Evolutionary conservation across 352 stramenopile genomes (phyloP), one percentile per base, ranked within the genome.

Genomic region (Pythium sp.): DNA sequence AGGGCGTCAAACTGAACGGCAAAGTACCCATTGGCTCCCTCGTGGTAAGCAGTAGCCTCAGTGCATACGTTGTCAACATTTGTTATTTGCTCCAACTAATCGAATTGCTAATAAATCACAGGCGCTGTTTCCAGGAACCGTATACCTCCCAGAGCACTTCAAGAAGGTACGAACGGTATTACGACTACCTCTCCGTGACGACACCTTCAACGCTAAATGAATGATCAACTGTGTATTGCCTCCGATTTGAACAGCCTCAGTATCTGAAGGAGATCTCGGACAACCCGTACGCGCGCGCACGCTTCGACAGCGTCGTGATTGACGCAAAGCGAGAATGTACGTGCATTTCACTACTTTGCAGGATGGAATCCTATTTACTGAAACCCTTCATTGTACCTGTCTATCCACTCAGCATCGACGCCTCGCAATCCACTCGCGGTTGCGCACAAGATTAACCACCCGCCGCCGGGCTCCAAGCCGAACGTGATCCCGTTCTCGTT

Each of bases 291-390:
- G 86, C 88, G 26, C 79, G 88, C 38, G 86, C 86, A 22, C 85
- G 88, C 8, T 96, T 96, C 59, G 88, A 96, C 74, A 92, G 88
- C 73, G 82, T 92, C 20, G 90, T 96, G 58, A 94, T 96, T 66
- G 82, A 96, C 49, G 88, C 82, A 54, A 93, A 92, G 64, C 83
- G 89, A 65, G 82, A 89, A 59, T 76, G 88, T 95, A 68, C 47
- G 80, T 67, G 0, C 8, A 7, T 41, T 47, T 61, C 6, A 43
- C 20, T 14, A 61, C 14, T n/a, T 32, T 12, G 4, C 2, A 56
- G 1, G 24, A 46, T 15, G 7, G 18, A 8, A 5, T 46, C 2
- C 1, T 55, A 24, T 51, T 67, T n/a, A 51, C 7, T 58, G 1
- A 22, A 8, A 38, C 6, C 51, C 2, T 1, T 59, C 3, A 5